Evolutionary conservation across 495 filamentous ascomycete species (phyloP), one percentile per base, ranked within the genome.

Genomic region (Peziza echinospora): DNA sequence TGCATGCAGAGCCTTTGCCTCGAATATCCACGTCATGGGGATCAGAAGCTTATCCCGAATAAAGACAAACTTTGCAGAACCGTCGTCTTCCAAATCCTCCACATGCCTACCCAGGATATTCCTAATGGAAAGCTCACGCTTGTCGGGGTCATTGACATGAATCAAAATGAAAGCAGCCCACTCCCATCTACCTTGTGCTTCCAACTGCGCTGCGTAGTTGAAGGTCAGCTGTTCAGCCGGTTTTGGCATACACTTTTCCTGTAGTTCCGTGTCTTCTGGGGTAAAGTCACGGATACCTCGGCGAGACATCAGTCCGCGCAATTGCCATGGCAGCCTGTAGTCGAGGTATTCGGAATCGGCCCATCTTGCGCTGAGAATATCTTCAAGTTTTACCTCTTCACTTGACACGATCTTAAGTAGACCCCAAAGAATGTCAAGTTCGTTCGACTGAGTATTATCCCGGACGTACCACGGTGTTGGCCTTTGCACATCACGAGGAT

Each of bases 1-100:
- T 49, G 82, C 83, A 55, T 82, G 71, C 6, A 91, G 66, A 4
- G 86, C 89, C 64, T 84, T 84, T 23, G 87, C 82, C 46, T 83
- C 74, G 74, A 77, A 86, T 51, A 96, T 70, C 84, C 84, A 92
- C 21, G 65, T 53, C 26, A 67, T 67, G 3, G 84, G 81, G 44
- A 96, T 68, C 45, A 76, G 67, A 41, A 80, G 71, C 4, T 71
- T 69, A 24, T 66, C 54, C 4, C 68, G 65, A 0, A 91, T 68
- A 21, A 69, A 70, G 13, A 61, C 62, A 64, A 78, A 84, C 28
- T 63, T 59, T 6, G 64, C 52, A 30, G 67, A 67, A 26, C 75
- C 71, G 2, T 64, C 65, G 21, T 61, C 56, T 19, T 63, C 67
- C 43, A 78, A 65, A 3, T 64, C 59, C 26, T 71, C 69, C 22